Evolutionary conservation across 371 early-diverging fungal species (phyloP), one percentile per base, ranked within the genome.

Genomic region (Capillidium rhysosporum): DNA sequence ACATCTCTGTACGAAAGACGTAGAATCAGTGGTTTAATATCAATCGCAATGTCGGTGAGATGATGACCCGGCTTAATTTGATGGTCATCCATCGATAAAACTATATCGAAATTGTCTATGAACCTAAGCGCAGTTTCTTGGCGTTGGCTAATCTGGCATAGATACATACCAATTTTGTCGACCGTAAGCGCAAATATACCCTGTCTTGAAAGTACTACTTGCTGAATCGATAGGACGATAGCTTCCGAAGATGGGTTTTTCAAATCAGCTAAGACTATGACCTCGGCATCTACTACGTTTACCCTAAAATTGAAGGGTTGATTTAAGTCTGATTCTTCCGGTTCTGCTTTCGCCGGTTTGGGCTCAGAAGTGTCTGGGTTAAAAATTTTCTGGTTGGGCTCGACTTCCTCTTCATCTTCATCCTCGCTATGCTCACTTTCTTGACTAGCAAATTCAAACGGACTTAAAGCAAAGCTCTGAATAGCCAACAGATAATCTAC

Each of bases 61-160:
- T 67, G 72, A 44, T 71, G 73, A 10, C 73, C 68, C 0, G 77
- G 69, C 10, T 63, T 66, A 16, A 69, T 64, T 0, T 69, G 59
- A 10, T 73, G 76, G 43, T 68, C 73, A 57, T 90, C 88, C 77
- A 88, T 75, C 0, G 82, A 77, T 10, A 86, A 44, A 0, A 82
- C 75, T 16, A 89, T 63, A 52, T 89, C 82, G 65, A 91, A 88
- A 20, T 85, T 83, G 48, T 94, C 88, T 60, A 96, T 84, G 43
- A 94, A 85, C 1, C 82, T 76, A 20, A 93, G 61, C 0, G 74
- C 71, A 0, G 92, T 88, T 25, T 82, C 81, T 9, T 77, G 72
- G 1, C 87, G 67, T 55, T 71, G 72, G 59, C 88, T 84, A 83
- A 95, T 89, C 24, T 77, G 77, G 70, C 94, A 95, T 44, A 97